These are phyloP conservation scores for Salmacisia buchloeana DNA, from an alignment of 1,284 basidiomycete species.

Conservation along the genomic window DNA sequence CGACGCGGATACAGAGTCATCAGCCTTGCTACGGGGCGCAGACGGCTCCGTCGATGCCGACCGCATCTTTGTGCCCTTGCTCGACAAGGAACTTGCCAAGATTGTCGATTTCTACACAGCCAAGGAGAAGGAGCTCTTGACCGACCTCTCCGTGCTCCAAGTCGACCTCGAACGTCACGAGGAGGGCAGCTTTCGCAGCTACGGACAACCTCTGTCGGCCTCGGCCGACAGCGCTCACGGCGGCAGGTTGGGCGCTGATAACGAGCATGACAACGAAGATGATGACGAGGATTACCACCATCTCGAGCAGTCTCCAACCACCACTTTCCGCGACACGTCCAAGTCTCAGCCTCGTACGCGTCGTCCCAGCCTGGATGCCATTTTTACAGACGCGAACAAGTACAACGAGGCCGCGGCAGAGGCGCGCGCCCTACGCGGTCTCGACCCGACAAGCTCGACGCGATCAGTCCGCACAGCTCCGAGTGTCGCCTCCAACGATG, in stretches of 20 bases:
- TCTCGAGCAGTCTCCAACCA: constrained; percentile 11
- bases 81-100: constrained; percentile 79
- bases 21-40: constrained; percentile 22
- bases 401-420: constrained; percentile 30
- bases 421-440: constrained; percentile 29
- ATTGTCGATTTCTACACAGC: constrained; percentile 71
- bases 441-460: neutral
- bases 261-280: constrained; percentile 56
- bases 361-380: constrained; percentile 33
- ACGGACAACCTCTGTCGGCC: neutral
- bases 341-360: constrained; percentile 21
- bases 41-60: constrained; percentile 34
- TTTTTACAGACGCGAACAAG: constrained; percentile 28
- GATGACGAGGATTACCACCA: too few relatives aligned
- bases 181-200: constrained; percentile 12
- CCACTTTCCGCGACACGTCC: neutral
- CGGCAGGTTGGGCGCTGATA: constrained; percentile 58
- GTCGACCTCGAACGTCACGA: constrained; percentile 37
- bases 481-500: constrained; percentile 17
- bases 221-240: neutral
- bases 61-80: constrained; percentile 53
- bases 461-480: neutral
- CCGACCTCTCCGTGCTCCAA: constrained; percentile 27
- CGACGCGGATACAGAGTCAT: constrained; percentile 41
- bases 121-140: constrained; percentile 56